phyloP scores from a whole-genome alignment of 2,329 filamentous ascomycete species.

The Diaporthe humulicola region DNA sequence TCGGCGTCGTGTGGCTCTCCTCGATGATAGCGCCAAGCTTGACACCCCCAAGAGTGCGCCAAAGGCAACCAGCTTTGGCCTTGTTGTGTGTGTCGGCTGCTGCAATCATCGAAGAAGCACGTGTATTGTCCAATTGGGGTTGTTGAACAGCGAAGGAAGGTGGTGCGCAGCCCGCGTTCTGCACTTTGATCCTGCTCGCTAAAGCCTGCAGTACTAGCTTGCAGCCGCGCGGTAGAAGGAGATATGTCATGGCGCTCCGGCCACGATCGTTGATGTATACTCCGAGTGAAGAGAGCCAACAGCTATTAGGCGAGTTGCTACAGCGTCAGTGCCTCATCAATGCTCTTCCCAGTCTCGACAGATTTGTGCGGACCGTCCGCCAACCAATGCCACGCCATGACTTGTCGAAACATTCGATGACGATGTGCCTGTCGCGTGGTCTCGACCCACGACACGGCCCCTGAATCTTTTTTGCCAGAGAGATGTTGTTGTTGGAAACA shows the following conservation, averaged over 20 bases:
- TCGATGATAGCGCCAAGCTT: conserved; percentile 23
- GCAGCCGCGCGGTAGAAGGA: conserved; percentile 31
- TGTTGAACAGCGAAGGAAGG: conserved; percentile 3
- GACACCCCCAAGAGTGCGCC: not conserved
- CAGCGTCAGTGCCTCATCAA: not conserved
- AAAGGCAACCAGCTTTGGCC: conserved; percentile 7
- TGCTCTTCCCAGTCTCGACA: not conserved
- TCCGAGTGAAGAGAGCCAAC: not conserved
- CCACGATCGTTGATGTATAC: not conserved
- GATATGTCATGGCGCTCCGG: not conserved
- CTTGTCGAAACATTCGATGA: not conserved
- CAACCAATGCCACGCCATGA: not conserved
- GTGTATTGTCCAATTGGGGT: conserved; percentile 14
- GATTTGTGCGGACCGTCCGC: not conserved
- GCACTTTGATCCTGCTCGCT: conserved; percentile 25
- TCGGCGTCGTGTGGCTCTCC: conserved; percentile 24
- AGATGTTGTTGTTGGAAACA: not conserved
- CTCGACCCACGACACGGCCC: not conserved
- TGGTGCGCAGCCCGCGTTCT: conserved; percentile 14
- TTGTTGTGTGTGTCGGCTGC: conserved; percentile 9
- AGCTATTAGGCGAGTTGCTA: not conserved
- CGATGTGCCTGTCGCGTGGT: not conserved
- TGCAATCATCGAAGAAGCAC: conserved; percentile 16
- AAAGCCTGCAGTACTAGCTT: conserved; percentile 11
- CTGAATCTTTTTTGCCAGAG: not conserved